Base-by-base conservation (phyloP, 2,329 filamentous ascomycete genomes). In the Aspergillus sclerotialis region DNA sequence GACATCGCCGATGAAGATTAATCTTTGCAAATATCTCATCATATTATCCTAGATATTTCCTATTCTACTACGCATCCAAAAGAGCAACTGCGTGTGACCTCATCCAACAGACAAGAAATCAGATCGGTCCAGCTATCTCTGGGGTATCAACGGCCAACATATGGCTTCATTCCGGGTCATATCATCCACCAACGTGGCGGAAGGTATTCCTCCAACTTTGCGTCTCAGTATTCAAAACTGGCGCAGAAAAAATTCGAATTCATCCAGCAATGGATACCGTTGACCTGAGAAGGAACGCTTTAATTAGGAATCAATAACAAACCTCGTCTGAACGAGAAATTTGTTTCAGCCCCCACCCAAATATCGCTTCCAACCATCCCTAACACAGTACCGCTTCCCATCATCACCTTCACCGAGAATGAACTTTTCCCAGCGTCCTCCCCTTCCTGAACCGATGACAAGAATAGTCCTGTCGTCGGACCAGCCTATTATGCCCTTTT, bases 391-490 rank as follows among this genome's bases (percentile, higher is more conserved):
- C 28, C 79, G 72, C 45, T 75, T 78, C 7, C 84, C 84, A 42
- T 84, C 78, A 14, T 80, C 74, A 10, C 74, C 75, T 36, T 82
- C 73, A n/a, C 72, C 72, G 33, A 93, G 67, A 13, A 80, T 68
- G 50, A 94, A 94, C 41, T 83, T 88, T 65, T 95, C 88, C 87
- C 89, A 95, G 32, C 84, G 73, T 11, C 83, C 83, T 55, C 92
- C 84, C 39, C 75, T 72, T 0, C 88, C 88, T 1, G 85, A 84
- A 3, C 88, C 84, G 32, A 94, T 69, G 1, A 94, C 80, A 2
- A 89, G 65, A 8, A 94, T 65, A 11, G 75, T 84, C 14, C 77
- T 68, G 43, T 94, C 84, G 44, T 78, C 73, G 7, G 80, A 72
- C 87, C 93, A 96, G 2, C 88, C 88, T 37, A 95, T 73, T 6